Base-by-base conservation (phyloP, 441 rosid genomes). In the Gossypium davidsonii region DNA sequence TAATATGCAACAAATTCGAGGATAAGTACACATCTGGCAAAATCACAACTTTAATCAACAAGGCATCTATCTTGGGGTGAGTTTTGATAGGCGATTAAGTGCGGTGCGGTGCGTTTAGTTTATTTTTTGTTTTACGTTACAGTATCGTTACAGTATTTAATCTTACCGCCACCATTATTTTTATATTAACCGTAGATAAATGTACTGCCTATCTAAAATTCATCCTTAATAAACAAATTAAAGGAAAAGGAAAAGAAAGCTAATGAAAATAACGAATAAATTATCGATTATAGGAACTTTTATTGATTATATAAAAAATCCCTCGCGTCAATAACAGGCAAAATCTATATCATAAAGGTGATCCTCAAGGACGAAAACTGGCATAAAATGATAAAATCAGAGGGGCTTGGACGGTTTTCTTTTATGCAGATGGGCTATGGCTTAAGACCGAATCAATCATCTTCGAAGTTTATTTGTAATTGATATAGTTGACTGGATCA, bases 401-500 rank as follows among this genome's bases (percentile, higher is more conserved):
- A 34, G n/a, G 37, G 9, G 63, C 25, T 2, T 58, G 39, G 37
- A 20, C 17, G 17, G 49, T 72, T 6, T n/a, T 42, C 6, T 71
- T 14, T 17, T 58, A 61, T 55, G 25, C 49, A 37, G 1, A 52
- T 17, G n/a, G 48, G 20, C 20, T 51, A 51, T n/a, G 62, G 15
- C 8, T 10, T 7, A 39, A n/a, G 39, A 9, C 37, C 2, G 53
- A 18, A 60, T 25, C 44, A 2, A 63, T 67, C 37, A 26, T 58
- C 39, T 57, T 14, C 23, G 12, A 39, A 39, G 17, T 8, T 71
- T 39, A 20, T 58, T 72, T 25, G 18, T 17, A n/a, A 8, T 26
- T 17, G 39, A 11, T 17, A 46, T 6, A 21, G 67, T 48, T 28
- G 18, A 31, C 17, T 3, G 18, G 51, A 58, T 84, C 85, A 96